Evolutionary conservation across 1,139 yeast genomes (phyloP), one percentile per base, ranked within the genome.

Genomic region (Pichia sp.): DNA sequence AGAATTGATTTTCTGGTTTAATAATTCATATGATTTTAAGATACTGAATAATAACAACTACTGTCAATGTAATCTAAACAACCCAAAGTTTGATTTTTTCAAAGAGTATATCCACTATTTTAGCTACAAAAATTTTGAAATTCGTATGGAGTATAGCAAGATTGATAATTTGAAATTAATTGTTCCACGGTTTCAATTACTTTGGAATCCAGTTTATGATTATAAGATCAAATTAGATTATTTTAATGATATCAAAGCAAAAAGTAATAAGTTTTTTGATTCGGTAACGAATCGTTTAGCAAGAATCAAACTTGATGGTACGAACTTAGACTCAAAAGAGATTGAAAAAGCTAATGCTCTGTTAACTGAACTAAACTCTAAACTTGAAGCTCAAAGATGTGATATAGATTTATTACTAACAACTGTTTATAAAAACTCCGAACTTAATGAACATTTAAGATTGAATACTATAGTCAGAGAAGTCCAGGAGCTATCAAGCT

Each of bases 101-200:
- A 77, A 81, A 44, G 86, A 83, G 53, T 96, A 89, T 62, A 79
- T 85, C 18, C 77, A 92, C 54, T 89, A 84, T 60, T 92, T 92
- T 66, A 90, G 95, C 3, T 79, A 80, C 60, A 85, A 86, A 59
- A 89, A 87, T 57, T 67, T 83, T 60, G 88, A 88, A 0, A 83
- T 92, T 5, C 70, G 89, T 47, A 75, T 92, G 65, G 96, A 88
- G 56, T 86, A 84, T 60, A 77, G 85, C 1, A 70, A 72, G 3
- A 80, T 94, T 51, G 95, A 85, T 46, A 76, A 82, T 29, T 77
- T 86, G 57, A 95, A 87, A 52, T 76, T 94, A 27, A 74, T 82
- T 6, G 84, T 85, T 1, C 98, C 99, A 0, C 77, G 81, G 45
- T 77, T 85, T 32, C 79, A 76, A 56, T 65, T 89, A 15, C 74